phyloP scores from a whole-genome alignment of 768 basidiomycete species.

The Hericium coralloides region DNA sequence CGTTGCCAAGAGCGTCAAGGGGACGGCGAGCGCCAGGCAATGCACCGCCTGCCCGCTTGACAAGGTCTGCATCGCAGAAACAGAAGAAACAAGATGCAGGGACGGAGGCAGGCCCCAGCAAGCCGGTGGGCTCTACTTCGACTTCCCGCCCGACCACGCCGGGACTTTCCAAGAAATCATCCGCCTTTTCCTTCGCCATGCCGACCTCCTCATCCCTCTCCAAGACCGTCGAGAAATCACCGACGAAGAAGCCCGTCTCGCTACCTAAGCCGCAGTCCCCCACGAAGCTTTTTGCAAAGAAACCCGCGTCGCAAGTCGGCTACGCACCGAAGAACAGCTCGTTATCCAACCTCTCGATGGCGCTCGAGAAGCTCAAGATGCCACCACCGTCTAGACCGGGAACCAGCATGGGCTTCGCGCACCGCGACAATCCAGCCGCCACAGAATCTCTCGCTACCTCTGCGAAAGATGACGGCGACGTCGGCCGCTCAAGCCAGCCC shows the following conservation, averaged over 20 bases:
- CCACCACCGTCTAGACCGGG: constrained; percentile 59
- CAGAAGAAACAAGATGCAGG: neutral
- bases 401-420: constrained; percentile 58
- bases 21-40: neutral
- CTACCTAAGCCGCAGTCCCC: constrained; percentile 5
- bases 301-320: constrained; percentile 7
- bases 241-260: constrained; percentile 6
- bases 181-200: constrained; percentile 11
- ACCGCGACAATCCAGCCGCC: constrained; percentile 6
- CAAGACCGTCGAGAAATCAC: constrained; percentile 4
- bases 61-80: neutral
- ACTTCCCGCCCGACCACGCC: neutral
- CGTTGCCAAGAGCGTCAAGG: neutral
- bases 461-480: constrained; percentile 3
- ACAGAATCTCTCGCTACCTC: neutral
- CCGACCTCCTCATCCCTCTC: constrained; percentile 14
- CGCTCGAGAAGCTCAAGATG: constrained; percentile 61
- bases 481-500: constrained; percentile 3
- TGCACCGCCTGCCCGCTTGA: neutral
- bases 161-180: constrained; percentile 3
- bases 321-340: constrained; percentile 11
- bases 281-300: neutral
- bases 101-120: neutral
- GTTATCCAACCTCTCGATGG: constrained; percentile 58
- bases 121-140: neutral